Evolutionary conservation across 2,329 filamentous ascomycete genomes (phyloP), one percentile per base, ranked within the genome.

Genomic region (Onygenales sp.): DNA sequence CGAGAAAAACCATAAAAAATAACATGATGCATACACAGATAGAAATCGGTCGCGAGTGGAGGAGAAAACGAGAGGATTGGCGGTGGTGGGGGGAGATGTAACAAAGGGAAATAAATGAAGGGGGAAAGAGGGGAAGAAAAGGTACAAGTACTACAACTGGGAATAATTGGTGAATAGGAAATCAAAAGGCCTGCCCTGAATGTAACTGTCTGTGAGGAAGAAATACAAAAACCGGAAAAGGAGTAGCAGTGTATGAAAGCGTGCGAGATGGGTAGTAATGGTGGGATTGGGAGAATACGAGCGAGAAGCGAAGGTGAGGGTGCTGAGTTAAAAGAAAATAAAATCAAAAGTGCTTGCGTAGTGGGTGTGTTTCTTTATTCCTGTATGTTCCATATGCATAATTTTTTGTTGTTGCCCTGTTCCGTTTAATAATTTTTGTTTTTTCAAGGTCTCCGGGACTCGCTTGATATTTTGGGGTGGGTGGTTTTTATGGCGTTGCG

Each of bases 361-460:
- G 21, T 27, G 21, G 21, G 21, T 27, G 32, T 33, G n/a, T 47
- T 34, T n/a, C 8, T 47, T 7, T 17, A 34, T 47, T 47, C 45
- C 32, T 21, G 45, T 37, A 36, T 13, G 45, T 47, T 47, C 34
- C 46, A 39, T 32, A 14, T 48, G 17, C 39, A 33, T 48, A 27
- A 27, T 31, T 39, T 39, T 34, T 17, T 48, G 36, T 37, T 34
- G 36, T 48, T 21, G 13, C 39, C 39, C 39, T 48, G 14, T 31
- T 27, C 13, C 39, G 27, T 36, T 17, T 17, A 37, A n/a, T 31
- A 9, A 48, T 39, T 17, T 21, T 48, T 36, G 37, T 48, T 48
- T 37, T 4, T 21, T 48, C 31, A 39, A 39, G 34, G 46, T 48
- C 46, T 48, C 46, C 46, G 37, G 46, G 46, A 48, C 46, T 48